A percentile compares a stretch with the other conserved stretches of the same genome.
Evolutionary conservation across 345 rosid genomes (phyloP).

Genomic region (Geranium rotundifolium): DNA sequence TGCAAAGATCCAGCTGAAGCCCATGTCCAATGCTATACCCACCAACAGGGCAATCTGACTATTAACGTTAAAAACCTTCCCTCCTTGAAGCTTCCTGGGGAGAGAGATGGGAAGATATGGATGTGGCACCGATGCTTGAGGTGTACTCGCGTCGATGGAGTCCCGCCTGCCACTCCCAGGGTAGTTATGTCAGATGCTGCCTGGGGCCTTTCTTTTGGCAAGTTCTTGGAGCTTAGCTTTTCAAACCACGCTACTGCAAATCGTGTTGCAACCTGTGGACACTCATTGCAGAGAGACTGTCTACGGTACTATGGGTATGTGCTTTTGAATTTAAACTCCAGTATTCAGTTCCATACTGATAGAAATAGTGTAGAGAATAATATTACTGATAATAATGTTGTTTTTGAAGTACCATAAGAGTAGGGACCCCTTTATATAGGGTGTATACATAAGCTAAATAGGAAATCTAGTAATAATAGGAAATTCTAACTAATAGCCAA

Average conservation of each 20-base stretch:
- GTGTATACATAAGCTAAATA: too few species aligned
- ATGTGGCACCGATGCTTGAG: constrained; percentile 99
- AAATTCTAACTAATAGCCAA: too few species aligned
- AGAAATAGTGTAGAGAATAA: too few species aligned
- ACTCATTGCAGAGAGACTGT: constrained; percentile 95
- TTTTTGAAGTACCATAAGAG: too few species aligned
- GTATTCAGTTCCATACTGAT: background rate
- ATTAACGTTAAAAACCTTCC: constrained; percentile 66
- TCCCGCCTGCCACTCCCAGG: constrained; percentile 92
- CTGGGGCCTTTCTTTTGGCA: constrained; percentile 98
- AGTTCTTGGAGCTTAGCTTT: constrained; percentile 94
- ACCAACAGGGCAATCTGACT: constrained; percentile 95
- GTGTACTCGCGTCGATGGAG: constrained; percentile 72
- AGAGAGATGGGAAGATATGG: constrained; percentile 93
- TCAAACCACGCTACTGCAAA: constrained; percentile 96
- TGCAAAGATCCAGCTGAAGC: constrained; percentile 82
- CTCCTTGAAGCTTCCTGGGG: constrained; percentile 71
- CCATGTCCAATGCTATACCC: constrained; percentile 85
- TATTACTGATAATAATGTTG: too few species aligned
- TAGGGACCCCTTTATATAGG: too few species aligned
- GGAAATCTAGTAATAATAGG: too few species aligned
- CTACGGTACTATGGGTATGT: constrained; percentile 92
- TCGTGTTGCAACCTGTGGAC: constrained; percentile 97
- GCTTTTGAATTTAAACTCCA: constrained; percentile 2
- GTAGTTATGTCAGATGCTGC: constrained; percentile 99